Evolutionary conservation across 2,329 filamentous ascomycete genomes (phyloP).

Genomic region (Monosporascus sp.): DNA sequence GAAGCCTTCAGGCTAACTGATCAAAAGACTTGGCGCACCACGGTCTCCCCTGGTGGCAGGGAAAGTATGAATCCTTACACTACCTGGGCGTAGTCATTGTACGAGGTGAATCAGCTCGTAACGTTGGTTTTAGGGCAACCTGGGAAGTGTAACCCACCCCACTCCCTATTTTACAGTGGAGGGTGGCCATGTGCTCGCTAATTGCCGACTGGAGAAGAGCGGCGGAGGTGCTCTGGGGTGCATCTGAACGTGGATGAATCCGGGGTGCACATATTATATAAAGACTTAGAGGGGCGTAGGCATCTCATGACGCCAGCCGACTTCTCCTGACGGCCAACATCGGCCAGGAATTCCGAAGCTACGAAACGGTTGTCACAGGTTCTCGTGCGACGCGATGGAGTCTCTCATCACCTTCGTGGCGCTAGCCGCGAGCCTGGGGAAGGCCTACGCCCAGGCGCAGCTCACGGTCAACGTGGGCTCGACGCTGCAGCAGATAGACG

Average conservation of each 20-base stretch:
- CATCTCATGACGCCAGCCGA: no score
- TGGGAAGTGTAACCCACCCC: no score
- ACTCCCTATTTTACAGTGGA: no score
- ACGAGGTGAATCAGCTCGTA: no score
- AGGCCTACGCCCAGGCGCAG: slow-evolving; percentile 15
- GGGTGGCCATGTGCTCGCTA: not conserved
- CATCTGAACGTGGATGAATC: not conserved
- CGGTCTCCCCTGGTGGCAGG: no score
- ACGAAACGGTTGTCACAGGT: no score
- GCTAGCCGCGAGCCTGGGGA: slow-evolving; percentile 5
- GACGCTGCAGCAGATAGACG: slow-evolving; percentile 35
- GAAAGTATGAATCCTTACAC: no score
- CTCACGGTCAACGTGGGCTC: slow-evolving; percentile 24
- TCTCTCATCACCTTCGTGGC: slow-evolving; percentile 5
- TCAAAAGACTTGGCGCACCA: not conserved
- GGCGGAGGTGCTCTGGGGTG: not conserved
- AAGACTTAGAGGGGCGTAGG: not conserved
- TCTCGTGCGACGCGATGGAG: slow-evolving; percentile 1
- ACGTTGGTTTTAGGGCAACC: no score
- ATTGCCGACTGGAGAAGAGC: not conserved
- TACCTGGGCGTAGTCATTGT: no score
- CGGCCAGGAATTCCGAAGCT: no score
- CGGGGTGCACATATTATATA: not conserved
- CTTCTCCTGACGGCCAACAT: no score
- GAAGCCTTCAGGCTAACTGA: not conserved